These are phyloP conservation scores for Plenodomus lindquistii DNA, from an alignment of 2,329 filamentous ascomycete species.

Conservation along the genomic window DNA sequence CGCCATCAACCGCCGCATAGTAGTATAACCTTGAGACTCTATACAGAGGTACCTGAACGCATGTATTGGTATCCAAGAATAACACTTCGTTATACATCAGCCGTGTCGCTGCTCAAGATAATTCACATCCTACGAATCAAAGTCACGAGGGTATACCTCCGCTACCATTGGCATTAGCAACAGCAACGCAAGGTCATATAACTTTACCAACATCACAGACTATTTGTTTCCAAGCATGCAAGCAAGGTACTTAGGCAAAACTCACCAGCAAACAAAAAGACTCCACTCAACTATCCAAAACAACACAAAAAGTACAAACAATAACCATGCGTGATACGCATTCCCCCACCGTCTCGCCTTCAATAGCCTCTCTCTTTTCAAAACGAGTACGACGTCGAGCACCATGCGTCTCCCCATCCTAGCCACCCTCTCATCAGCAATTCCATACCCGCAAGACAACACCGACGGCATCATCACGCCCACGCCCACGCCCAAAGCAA, in stretches of 20 bases:
- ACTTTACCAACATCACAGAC: neutral
- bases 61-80: conserved; percentile 14
- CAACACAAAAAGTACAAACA: conserved; percentile 2
- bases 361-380: neutral
- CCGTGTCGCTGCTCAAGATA: conserved; percentile 5
- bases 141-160: neutral
- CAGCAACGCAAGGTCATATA: neutral
- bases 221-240: neutral
- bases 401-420: conserved; percentile 19
- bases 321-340: neutral
- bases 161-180: neutral
- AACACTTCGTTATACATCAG: conserved; percentile 10
- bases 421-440: conserved; percentile 8
- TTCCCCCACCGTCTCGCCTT: neutral
- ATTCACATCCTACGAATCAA: conserved; percentile 3
- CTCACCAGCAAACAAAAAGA: neutral
- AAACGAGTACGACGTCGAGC: conserved; percentile 1
- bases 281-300: neutral
- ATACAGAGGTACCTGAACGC: conserved; percentile 9
- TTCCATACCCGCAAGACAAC: conserved; percentile 13
- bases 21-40: conserved; percentile 8
- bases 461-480: neutral
- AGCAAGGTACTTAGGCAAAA: neutral
- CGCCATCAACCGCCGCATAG: conserved; percentile 25
- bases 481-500: neutral